Conservation (phyloP, 805 yeast species). For the Diddensiella transvaalensis region DNA sequence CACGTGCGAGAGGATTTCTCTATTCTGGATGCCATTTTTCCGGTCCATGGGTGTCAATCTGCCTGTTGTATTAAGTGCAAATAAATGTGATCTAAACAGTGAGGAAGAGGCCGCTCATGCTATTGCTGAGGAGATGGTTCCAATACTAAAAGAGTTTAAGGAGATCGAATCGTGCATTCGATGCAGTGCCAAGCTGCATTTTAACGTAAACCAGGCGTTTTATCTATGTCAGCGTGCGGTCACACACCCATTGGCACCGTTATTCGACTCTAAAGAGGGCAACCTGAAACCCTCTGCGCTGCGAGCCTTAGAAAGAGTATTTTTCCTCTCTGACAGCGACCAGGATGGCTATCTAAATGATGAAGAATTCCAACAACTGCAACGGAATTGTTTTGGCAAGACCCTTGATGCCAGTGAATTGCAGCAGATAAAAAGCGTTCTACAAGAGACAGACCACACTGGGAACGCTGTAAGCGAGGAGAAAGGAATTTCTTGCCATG, state of each 20-base stretch:
- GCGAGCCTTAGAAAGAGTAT: conserved; percentile 74
- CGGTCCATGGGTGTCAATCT: conserved; percentile 89
- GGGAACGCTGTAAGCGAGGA: conserved; percentile 17
- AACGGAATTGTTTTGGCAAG: conserved; percentile 69
- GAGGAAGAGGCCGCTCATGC: conserved; percentile 41
- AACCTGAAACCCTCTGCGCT: conserved; percentile 72
- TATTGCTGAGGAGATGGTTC: conserved; percentile 76
- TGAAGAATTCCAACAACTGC: conserved; percentile 66
- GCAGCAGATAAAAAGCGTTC: conserved; percentile 38
- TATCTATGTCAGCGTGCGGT: conserved; percentile 92
- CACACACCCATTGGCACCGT: conserved; percentile 87
- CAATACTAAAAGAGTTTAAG: conserved; percentile 82
- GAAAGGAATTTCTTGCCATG: conserved; percentile 66
- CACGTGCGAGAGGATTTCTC: conserved; percentile 85
- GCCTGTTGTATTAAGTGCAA: conserved; percentile 89
- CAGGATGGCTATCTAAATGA: conserved; percentile 81
- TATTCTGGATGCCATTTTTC: conserved; percentile 93
- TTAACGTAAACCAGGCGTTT: conserved; percentile 86
- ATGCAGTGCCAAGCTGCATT: conserved; percentile 78
- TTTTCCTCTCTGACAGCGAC: conserved; percentile 79
- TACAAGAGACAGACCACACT: conserved; percentile 32
- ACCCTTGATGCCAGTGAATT: conserved; percentile 41
- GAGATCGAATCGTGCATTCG: conserved; percentile 91
- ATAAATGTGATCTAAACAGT: conserved; percentile 55
- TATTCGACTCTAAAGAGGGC: conserved; percentile 89